Evolutionary conservation across 306 rosid species (phyloP), one percentile per base, ranked within the genome.

Genomic region (Sesbania bispinosa): DNA sequence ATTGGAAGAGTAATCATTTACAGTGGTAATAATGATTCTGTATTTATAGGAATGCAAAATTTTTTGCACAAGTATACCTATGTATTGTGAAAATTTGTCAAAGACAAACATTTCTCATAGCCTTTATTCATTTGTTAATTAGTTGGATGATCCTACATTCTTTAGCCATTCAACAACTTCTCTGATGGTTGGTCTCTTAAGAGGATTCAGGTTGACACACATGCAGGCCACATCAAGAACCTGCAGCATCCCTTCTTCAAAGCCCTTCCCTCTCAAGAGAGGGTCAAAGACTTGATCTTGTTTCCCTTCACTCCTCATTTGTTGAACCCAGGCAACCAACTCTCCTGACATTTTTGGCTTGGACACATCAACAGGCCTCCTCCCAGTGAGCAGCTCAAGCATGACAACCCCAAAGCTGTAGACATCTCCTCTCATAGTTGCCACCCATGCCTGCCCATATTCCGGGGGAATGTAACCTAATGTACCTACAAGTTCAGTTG

Each of bases 401-500:
- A 92, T 76, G 67, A 92, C 97, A 79, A 92, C 96, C 11, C 97
- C 96, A 57, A 92, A 92, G 80, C 96, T 92, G 63, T 92, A 92
- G 79, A 92, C 77, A 57, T 92, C 97, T 81, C 97, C 96, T 73
- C 97, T 78, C 36, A 92, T 83, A 65, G 97, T 88, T 54, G 97
- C 97, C 57, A 89, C 93, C 97, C 96, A 92, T 41, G 97, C 92
- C 70, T 87, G 96, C 60, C 97, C 96, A 15, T 91, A 91, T 66
- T 91, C 96, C 0, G 97, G 97, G 55, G 97, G 97, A 77, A 91
- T 91, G 82, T 91, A 91, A 46, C 97, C 97, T 35, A 91, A 80
- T 67, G 97, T 91, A 18, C 97, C 97, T 50, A 91, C 97, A 38
- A 91, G 97, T 82, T 91, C 97, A 1, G 97, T 91, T 73, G 97